A percentile compares a stretch with the other conserved stretches of the same genome.
Evolutionary conservation across 345 rosid genomes (phyloP).

Genomic region (Citrus unshiu): DNA sequence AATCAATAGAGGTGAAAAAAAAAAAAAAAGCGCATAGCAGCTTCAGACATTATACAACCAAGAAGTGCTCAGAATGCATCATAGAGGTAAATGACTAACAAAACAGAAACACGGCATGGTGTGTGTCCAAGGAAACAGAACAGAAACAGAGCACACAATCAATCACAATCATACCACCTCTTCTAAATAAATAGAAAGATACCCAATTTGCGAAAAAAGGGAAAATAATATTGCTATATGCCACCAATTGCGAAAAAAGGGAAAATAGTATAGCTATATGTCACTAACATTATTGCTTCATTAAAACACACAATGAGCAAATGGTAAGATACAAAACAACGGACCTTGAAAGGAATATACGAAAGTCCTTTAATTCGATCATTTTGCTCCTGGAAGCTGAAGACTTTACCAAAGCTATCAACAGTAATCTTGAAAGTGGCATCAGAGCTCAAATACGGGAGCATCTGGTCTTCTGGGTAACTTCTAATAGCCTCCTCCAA

Average conservation of each 20-base stretch:
- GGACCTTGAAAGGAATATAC: constrained; percentile 77
- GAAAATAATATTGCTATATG: too few relatives aligned
- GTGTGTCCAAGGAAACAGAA: background rate
- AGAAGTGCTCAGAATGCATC: too few relatives aligned
- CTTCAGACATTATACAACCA: too few relatives aligned
- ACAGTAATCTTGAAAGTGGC: constrained; percentile 69
- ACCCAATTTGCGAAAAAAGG: too few relatives aligned
- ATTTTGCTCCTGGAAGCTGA: constrained; percentile 73
- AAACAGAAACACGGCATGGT: background rate
- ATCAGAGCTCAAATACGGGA: constrained; percentile 55
- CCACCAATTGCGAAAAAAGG: too few relatives aligned
- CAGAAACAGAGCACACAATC: background rate
- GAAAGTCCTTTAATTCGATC: constrained; percentile 56
- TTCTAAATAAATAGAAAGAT: background rate
- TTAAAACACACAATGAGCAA: too few relatives aligned
- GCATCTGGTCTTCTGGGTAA: constrained; percentile 73
- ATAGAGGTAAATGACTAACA: background rate
- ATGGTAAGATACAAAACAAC: too few relatives aligned
- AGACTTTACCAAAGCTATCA: constrained; percentile 78
- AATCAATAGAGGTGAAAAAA: too few relatives aligned
- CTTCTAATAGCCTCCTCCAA: constrained; percentile 53
- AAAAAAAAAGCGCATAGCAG: too few relatives aligned
- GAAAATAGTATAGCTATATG: too few relatives aligned
- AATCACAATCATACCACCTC: background rate
- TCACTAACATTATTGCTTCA: too few relatives aligned